Percentiles rank a stretch among this genome's conserved stretches.
Evolutionary conservation across 129 eudicot genomes (phyloP).

Genomic region (Pseudognaphalium luteoalbum): DNA sequence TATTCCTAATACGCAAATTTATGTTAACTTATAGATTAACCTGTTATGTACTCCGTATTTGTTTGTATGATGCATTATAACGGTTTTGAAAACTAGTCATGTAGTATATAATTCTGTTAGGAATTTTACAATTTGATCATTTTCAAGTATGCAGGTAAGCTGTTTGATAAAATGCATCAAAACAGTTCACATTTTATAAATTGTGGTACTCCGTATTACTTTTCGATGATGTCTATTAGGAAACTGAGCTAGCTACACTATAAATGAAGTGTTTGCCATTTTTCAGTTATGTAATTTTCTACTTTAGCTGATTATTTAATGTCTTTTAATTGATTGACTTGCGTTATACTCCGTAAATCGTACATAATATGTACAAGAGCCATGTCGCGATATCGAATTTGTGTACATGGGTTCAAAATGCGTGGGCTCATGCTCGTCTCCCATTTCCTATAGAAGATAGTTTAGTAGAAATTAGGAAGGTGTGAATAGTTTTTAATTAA

Average conservation of each 20-base stretch:
- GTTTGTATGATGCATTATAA: background rate
- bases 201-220: background rate
- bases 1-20: background rate
- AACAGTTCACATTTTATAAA: background rate
- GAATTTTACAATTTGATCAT: background rate
- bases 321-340: background rate
- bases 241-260: background rate
- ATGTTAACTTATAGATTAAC: background rate
- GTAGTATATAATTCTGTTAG: background rate
- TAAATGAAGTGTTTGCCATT: background rate
- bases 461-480: background rate
- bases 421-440: background rate
- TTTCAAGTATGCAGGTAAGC: conserved; percentile 1
- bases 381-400: no score
- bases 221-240: background rate
- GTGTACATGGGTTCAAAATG: background rate
- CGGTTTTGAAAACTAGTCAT: background rate
- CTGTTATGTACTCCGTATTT: background rate
- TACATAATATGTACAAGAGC: no score
- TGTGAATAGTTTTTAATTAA: background rate
- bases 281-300: no score
- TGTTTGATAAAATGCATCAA: conserved; percentile 24
- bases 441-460: background rate
- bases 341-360: no score
- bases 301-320: background rate